Evolutionary conservation across 2,329 filamentous ascomycete species (phyloP).

Genomic region (Pseudogymnoascus sp.): DNA sequence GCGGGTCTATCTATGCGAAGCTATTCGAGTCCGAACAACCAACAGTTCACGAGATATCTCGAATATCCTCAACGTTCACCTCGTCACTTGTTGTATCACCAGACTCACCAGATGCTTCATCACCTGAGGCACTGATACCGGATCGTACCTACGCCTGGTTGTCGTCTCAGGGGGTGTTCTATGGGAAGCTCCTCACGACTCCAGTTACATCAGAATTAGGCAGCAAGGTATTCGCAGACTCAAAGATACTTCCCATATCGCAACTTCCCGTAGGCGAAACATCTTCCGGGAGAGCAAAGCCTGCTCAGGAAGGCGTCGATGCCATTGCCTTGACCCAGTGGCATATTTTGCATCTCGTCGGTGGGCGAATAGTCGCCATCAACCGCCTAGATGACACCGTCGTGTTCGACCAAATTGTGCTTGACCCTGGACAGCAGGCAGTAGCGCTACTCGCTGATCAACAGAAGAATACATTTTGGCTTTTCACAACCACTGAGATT

Average conservation of each 20-base stretch:
- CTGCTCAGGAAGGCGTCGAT: slow-evolving; percentile 64
- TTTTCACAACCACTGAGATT: slow-evolving; percentile 85
- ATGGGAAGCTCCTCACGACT: slow-evolving; percentile 67
- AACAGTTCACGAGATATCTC: slow-evolving; percentile 63
- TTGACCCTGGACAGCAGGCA: slow-evolving; percentile 70
- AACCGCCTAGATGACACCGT: slow-evolving; percentile 81
- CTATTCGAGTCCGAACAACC: slow-evolving; percentile 85
- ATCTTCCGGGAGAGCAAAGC: slow-evolving; percentile 54
- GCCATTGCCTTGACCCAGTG: slow-evolving; percentile 86
- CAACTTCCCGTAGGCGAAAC: slow-evolving; percentile 65
- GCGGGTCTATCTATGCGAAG: slow-evolving; percentile 75
- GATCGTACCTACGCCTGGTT: slow-evolving; percentile 88
- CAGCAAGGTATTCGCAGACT: slow-evolving; percentile 66
- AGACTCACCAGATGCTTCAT: slow-evolving; percentile 51
- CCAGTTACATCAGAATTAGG: slow-evolving; percentile 59
- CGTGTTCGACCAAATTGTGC: slow-evolving; percentile 80
- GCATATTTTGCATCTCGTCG: slow-evolving; percentile 80
- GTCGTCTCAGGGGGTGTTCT: slow-evolving; percentile 75
- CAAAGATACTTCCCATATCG: slow-evolving; percentile 68
- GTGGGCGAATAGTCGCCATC: slow-evolving; percentile 73
- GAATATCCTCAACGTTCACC: slow-evolving; percentile 49
- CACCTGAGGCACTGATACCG: slow-evolving; percentile 48
- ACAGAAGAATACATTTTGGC: slow-evolving; percentile 95
- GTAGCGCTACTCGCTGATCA: slow-evolving; percentile 83
- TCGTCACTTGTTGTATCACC: slow-evolving; percentile 72